Evolutionary conservation across 1,284 basidiomycete genomes (phyloP), one percentile per base, ranked within the genome.

Genomic region (Rhodotorula sp.): DNA sequence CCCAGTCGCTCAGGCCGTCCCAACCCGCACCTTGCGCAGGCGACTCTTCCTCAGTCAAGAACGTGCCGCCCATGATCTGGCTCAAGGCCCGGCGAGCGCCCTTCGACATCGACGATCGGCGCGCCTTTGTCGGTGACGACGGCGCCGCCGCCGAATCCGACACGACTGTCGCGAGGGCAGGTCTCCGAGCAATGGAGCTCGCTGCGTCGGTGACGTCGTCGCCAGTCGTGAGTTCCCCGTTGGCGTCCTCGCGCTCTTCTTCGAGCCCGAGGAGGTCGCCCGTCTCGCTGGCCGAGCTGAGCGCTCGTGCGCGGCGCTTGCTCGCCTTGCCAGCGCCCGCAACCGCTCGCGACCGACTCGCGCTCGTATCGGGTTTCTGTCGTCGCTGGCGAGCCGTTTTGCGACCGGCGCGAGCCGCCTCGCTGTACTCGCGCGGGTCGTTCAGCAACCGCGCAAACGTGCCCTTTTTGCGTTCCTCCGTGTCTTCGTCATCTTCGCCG

Each of bases 1-100:
- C 94, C 75, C 92, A 94, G 80, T 93, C 90, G 58, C 87, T 70
- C 51, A 62, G 37, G 45, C 91, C 86, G 4, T 86, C 91, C 93
- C 94, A 98, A 56, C 79, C 76, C 68, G 77, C 75, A 22, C 30
- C 65, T 15, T 65, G 78, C 12, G 74, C 71, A 18, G 71, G 48
- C 30, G 81, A 82, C 56, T 86, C 86, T 12, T 79, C 80, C 30
- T 86, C 87, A 4, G 86, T 82, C 80, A 65, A 42, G 10, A 65
- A 44, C 8, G n/a, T 29, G 18, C 45, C 46, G 26, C 42, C n/a
- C n/a, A 55, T 29, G 26, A 42, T 55, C 82, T 83, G 51, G 78
- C 77, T 75, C n/a, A 69, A 56, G 4, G 55, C 55, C 7, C 30
- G 20, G 20, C 55, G 55, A 37, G 30, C 55, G 72, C 69, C 42